These are phyloP conservation scores for Trichophyton mentagrophytes DNA, from an alignment of 2,329 filamentous ascomycete species.

Conservation along the genomic window DNA sequence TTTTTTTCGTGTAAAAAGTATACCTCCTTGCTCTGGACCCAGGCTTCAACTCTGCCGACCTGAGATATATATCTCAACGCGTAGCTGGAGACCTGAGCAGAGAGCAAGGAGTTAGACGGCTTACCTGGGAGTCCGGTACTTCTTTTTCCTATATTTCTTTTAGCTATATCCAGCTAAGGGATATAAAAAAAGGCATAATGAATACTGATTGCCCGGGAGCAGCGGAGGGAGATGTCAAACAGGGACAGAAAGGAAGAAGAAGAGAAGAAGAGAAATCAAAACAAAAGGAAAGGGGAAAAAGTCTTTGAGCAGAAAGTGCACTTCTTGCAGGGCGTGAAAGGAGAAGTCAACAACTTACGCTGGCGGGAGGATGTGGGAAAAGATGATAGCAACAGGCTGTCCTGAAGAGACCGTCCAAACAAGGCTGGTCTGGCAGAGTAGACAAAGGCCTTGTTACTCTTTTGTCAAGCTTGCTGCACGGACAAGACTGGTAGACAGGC, in stretches of 20 bases:
- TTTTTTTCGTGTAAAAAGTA: neutral
- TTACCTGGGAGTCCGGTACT: constrained; percentile 2
- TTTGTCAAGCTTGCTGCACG: neutral
- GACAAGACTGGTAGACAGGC: neutral
- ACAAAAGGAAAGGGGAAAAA: neutral
- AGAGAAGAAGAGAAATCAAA: neutral
- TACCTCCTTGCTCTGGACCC: neutral
- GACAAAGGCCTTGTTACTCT: neutral
- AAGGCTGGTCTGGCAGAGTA: neutral
- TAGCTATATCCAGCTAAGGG: neutral
- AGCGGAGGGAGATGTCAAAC: neutral
- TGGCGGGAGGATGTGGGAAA: neutral
- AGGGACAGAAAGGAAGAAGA: neutral
- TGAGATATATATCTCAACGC: neutral
- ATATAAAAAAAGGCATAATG: neutral
- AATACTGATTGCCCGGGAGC: neutral
- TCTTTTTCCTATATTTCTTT: neutral
- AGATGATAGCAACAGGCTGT: neutral
- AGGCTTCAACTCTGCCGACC: neutral
- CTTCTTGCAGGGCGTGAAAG: neutral
- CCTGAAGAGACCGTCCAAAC: neutral
- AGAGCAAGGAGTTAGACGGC: neutral
- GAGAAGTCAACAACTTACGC: neutral
- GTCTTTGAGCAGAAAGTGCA: neutral
- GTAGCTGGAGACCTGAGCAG: neutral